Percentiles rank a stretch among this genome's conserved stretches.
Conservation (phyloP, 1,139 yeast species). For the Arxiozyma slooffiae region DNA sequence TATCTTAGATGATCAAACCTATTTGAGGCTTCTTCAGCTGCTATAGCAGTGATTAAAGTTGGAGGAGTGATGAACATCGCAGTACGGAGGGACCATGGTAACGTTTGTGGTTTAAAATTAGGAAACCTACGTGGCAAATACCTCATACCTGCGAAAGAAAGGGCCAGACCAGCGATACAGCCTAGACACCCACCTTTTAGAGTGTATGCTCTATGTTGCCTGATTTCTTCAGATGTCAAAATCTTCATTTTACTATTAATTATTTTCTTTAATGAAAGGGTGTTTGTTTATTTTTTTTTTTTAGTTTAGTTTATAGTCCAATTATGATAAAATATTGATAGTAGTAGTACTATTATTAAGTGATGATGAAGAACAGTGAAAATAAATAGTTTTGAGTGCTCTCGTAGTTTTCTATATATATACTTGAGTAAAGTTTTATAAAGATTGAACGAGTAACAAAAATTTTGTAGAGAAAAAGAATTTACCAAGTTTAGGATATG, state of each 20-base stretch:
- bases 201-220: conserved; percentile 51
- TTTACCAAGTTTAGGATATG: no score
- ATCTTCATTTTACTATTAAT: conserved; percentile 46
- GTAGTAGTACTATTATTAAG: no score
- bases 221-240: conserved; percentile 53
- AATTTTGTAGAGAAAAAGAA: no score
- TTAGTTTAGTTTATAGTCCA: no score
- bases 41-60: conserved; percentile 43
- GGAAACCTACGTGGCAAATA: conserved; percentile 38
- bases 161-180: conserved; percentile 42
- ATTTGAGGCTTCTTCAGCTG: conserved; percentile 51
- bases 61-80: conserved; percentile 55
- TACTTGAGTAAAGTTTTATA: no score
- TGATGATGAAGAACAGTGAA: no score
- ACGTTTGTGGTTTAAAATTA: conserved; percentile 30
- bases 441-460: no score
- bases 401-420: no score
- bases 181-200: conserved; percentile 57
- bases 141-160: conserved; percentile 43
- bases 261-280: background rate
- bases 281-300: no score
- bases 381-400: no score
- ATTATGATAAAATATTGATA: no score
- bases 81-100: conserved; percentile 47
- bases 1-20: conserved; percentile 45